These are phyloP conservation scores for Lyophyllum decastes DNA, from an alignment of 768 basidiomycete species.

Conservation along the genomic window DNA sequence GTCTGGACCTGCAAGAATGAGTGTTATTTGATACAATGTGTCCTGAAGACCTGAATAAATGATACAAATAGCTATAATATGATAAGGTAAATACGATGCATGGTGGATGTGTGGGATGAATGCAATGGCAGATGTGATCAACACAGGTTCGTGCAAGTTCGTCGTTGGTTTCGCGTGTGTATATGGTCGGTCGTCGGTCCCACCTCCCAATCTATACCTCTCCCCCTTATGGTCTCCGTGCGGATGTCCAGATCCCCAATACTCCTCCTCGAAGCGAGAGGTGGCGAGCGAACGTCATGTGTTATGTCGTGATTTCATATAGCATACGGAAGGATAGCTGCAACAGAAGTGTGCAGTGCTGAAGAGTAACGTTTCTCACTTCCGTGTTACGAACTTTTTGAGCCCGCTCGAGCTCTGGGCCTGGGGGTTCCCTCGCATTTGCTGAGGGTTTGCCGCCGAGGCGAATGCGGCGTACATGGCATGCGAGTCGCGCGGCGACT, in stretches of 20 bases:
- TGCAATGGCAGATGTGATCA: conserved; percentile 13
- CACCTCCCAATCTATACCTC: background rate
- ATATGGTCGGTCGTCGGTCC: background rate
- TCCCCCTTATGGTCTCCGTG: background rate
- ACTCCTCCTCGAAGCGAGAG: background rate
- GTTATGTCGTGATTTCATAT: background rate
- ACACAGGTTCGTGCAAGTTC: conserved; percentile 8
- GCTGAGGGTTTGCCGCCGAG: conserved; percentile 18
- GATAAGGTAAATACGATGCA: conserved; percentile 4
- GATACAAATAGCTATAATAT: conserved; percentile 19
- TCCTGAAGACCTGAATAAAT: conserved; percentile 1
- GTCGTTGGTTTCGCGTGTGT: background rate
- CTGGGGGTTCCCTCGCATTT: conserved; percentile 17
- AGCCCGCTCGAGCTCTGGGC: conserved; percentile 27
- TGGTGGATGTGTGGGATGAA: conserved; percentile 1
- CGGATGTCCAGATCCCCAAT: background rate
- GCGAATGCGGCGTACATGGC: conserved; percentile 57
- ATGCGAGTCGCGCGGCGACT: conserved; percentile 62
- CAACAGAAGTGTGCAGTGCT: background rate
- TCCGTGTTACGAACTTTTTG: conserved; percentile 36
- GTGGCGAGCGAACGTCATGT: background rate
- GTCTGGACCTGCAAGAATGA: background rate
- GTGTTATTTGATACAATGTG: conserved; percentile 13
- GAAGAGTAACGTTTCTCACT: conserved; percentile 18
- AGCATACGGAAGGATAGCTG: background rate